Evolutionary conservation across 1,139 yeast genomes (phyloP).

Genomic region (Debaryomyces sp.): DNA sequence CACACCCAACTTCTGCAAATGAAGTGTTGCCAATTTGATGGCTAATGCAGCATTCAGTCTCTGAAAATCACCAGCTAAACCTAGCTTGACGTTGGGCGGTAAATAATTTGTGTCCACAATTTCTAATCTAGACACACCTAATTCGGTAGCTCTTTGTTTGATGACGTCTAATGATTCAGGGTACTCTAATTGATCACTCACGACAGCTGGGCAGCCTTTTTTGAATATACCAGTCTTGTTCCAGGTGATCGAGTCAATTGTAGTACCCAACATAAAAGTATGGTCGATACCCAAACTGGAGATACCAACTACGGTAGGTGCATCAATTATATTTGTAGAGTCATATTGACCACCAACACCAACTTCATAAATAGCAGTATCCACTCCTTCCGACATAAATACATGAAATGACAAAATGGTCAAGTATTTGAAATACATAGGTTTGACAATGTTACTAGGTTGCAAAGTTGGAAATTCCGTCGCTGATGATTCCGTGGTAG

Average conservation of each 20-base stretch:
- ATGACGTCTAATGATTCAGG: constrained; percentile 57
- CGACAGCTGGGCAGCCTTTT: constrained; percentile 64
- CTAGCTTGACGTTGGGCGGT: constrained; percentile 52
- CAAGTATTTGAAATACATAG: constrained; percentile 90
- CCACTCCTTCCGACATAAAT: constrained; percentile 82
- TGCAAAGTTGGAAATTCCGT: constrained; percentile 73
- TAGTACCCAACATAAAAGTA: constrained; percentile 82
- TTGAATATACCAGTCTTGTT: constrained; percentile 96
- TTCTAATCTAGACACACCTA: constrained; percentile 50
- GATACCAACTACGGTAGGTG: constrained; percentile 86
- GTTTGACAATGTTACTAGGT: constrained; percentile 64
- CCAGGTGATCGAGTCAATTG: constrained; percentile 92
- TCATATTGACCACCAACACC: constrained; percentile 99
- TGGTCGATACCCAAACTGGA: constrained; percentile 92
- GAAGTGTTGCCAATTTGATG: constrained; percentile 66
- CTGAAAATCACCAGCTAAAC: constrained; percentile 89
- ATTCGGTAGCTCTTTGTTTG: constrained; percentile 65
- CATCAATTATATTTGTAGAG: constrained; percentile 82
- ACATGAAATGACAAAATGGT: constrained; percentile 91
- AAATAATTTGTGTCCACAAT: constrained; percentile 45
- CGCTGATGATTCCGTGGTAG: constrained; percentile 57
- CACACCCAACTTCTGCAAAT: constrained; percentile 53
- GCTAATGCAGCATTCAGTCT: constrained; percentile 86
- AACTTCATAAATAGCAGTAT: constrained; percentile 93
- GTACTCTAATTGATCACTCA: constrained; percentile 55